Evolutionary conservation across 306 rosid species (phyloP), one percentile per base, ranked within the genome.

Genomic region (Spatholobus suberectus): DNA sequence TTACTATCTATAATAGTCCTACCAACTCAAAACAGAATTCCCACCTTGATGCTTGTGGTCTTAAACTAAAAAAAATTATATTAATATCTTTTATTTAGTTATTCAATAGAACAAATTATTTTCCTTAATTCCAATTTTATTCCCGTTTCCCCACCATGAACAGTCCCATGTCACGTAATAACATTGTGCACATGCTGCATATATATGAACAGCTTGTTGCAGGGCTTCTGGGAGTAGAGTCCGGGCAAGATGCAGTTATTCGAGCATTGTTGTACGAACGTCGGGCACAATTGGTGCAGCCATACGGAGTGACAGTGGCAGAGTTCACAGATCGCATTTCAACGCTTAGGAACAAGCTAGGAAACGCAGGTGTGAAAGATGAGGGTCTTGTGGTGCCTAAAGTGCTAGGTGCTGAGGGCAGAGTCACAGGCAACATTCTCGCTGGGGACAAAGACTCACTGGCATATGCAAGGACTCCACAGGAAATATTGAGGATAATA

Each of bases 191-290:
- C 13, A 32, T 35, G 7, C 0, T 12, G 10, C 40, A 14, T 14
- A 6, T 21, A 1, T 10, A 67, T 9, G 26, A 34, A 26, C 76
- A 94, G 95, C 89, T 92, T 9, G 98, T 92, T 49, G 97, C 92
- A 11, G 97, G 98, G 20, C 95, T 94, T 40, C 47, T 94, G 37
- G 97, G 88, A 6, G 91, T 90, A 55, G 97, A 94, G 76, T 84
- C 95, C 0, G 98, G 97, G 6, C 95, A 94, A 86, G 97, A 94
- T 73, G 98, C 98, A 12, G 91, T 93, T 8, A 87, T 96, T 17
- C 61, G 99, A 62, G 24, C 87, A 59, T 8, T 89, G 46, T 73
- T 96, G 49, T 96, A 93, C 1, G 83, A 87, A 69, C 86, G 26
- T 1, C 58, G 80, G 0, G 0, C 0, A 2, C 3, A 1, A 27